Base-by-base conservation (phyloP, 2,329 filamentous ascomycete genomes). In the Epichloe brachyelytri region DNA sequence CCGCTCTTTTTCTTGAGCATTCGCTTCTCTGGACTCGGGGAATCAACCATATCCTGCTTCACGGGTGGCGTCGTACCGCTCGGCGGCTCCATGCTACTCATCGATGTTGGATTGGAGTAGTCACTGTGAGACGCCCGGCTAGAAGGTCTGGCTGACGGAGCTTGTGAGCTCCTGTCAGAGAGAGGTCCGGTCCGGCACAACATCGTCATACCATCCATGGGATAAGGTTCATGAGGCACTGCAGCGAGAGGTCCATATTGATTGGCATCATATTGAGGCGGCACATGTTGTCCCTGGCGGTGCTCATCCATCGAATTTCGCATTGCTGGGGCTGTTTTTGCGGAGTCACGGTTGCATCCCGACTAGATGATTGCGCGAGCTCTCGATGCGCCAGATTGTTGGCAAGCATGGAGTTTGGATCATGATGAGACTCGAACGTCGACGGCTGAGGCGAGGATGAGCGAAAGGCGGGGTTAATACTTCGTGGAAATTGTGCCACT, bases 371-470 rank as follows among this genome's bases (percentile, higher is more conserved):
- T 2, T 69, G 67, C 5, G 65, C 61, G 4, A 70, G 64, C 22
- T 78, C 76, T 51, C 73, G 66, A 51, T 83, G 83, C 17, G 77
- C 80, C 64, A 93, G 69, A 55, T 88, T 82, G 50, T 81, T 76
- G 7, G 84, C 84, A 51, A 93, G 70, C 43, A 79, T 77, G 6
- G 84, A 85, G 59, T 89, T 80, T 2, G 88, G 87, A 61, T 95
- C 89, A 64, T 95, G 86, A 58, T 95, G 90, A 37, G 90, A 95
- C 62, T 94, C 88, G 58, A 86, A 95, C 1, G 84, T 88, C 3
- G 93, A 96, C 11, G 91, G 91, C 62, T 95, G 90, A 1, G 94
- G 93, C 7, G 93, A 98, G 0, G 93, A 95, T n/a, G 85, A 89
- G 55, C 94, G 80, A 73, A 94, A 97, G 0, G 89, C 87, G 17